Base-by-base conservation (phyloP, 768 basidiomycete genomes). In the Tulasnella sp. region DNA sequence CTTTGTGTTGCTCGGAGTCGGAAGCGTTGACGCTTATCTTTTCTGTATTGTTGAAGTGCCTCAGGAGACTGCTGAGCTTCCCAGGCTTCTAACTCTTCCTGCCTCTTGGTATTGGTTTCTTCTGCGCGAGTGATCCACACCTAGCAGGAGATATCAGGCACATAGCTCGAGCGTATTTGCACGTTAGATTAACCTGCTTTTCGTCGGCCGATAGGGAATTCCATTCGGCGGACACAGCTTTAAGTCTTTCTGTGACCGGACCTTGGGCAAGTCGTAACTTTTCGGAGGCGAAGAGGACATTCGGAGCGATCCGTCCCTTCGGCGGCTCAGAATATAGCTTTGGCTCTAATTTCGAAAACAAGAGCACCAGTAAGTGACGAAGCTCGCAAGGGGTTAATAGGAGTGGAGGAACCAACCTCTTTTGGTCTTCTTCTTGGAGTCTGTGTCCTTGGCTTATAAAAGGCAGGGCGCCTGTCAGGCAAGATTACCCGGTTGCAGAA, bases 161-260 rank as follows among this genome's bases (percentile, higher is more conserved):
- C 5, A 20, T 4, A 31, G 1, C 64, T 14, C 12, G 64, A 14
- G 46, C 14, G 34, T 37, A 14, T 69, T 6, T 37, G n/a, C 20
- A 34, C 31, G 44, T 75, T 28, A 22, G n/a, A 79, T 72, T 18
- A 37, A 80, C 79, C 42, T 44, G 42, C 41, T 74, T 80, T 40
- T 80, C 79, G 12, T n/a, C 28, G 11, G 42, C 79, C 9, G 79
- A 80, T n/a, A 80, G 46, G 28, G 72, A 37, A 1, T 75, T 80
- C 72, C 74, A 80, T 41, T 46, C 40, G 22, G 31, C 72, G 18
- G n/a, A 12, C n/a, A 75, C 44, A 5, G 72, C 78, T 24, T 72
- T 72, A 0, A 79, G 2, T 31, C 37, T 40, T 37, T 41, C 28
- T 8, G 34, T 42, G 24, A 34, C 69, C 5, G 31, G 20, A 20